Evolutionary conservation across 495 filamentous ascomycete genomes (phyloP).

Genomic region (Penicillium mononematosum): DNA sequence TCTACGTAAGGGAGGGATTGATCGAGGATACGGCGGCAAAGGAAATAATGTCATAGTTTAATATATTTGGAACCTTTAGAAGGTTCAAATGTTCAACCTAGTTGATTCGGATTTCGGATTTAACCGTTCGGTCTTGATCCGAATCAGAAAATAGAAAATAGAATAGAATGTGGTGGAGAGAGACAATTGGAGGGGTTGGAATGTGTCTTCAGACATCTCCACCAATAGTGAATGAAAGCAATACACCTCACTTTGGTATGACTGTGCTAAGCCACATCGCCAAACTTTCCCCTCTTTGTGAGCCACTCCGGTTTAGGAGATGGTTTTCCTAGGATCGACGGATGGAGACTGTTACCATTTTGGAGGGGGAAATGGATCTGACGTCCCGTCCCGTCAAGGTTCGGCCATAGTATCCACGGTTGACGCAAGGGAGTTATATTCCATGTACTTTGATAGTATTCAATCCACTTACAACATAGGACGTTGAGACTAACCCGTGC

Average conservation of each 20-base stretch:
- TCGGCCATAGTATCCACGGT: slow-evolving; percentile 41
- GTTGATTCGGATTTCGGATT: neutral
- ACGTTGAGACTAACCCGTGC: slow-evolving; percentile 2
- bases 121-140: neutral
- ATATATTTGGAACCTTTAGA: neutral
- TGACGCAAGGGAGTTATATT: slow-evolving; percentile 37
- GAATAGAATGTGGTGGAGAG: slow-evolving; percentile 30
- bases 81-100: neutral
- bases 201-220: slow-evolving; percentile 26
- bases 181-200: slow-evolving; percentile 24
- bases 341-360: slow-evolving; percentile 8
- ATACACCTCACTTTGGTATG: slow-evolving; percentile 18
- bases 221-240: slow-evolving; percentile 15
- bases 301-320: slow-evolving; percentile 16
- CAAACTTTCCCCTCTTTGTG: slow-evolving; percentile 19
- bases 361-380: slow-evolving; percentile 22
- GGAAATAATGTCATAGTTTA: slow-evolving; percentile 2
- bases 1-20: slow-evolving; percentile 3
- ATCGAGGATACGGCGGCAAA: slow-evolving; percentile 9
- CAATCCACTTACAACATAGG: neutral
- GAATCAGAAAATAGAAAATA: neutral
- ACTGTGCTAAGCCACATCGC: slow-evolving; percentile 25
- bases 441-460: neutral
- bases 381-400: slow-evolving; percentile 52
- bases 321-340: neutral